Base-by-base conservation (phyloP, 2,329 filamentous ascomycete genomes). In the Emericellopsis cladophorae region DNA sequence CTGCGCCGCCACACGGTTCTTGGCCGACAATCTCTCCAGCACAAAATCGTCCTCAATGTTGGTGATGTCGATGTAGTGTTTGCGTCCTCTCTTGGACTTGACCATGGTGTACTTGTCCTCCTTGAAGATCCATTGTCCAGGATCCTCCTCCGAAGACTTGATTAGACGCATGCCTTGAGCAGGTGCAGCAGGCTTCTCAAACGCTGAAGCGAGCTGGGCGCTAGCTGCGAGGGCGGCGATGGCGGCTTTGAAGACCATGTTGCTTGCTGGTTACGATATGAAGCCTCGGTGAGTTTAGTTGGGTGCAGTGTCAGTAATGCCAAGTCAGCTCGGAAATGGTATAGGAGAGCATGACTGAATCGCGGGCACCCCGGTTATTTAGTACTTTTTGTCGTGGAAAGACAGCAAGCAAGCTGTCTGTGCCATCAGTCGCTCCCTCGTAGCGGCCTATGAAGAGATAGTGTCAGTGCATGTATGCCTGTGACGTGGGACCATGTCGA, bases 61-160 rank as follows among this genome's bases (percentile, higher is more conserved):
- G 8, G 64, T 65, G 42, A 65, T 57, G 38, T 67, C 61, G 37
- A 65, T 48, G 42, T 64, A 65, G 15, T 29, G 18, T 14, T 10
- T 22, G 18, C 12, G 12, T n/a, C n/a, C 11, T 4, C 12, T 10
- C 18, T 54, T 49, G 34, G 61, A 58, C 9, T 41, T 50, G 36
- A 50, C 48, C n/a, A 29, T 41, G 4, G 53, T 52, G 40, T 59
- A 61, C 44, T 61, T 64, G 24, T 66, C 53, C 37, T 62, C 56
- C 36, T 64, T 58, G 12, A 57, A 59, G 12, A 66, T 53, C 63
- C 62, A 66, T 22, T 48, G 52, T 10, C 60, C 63, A 3, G 53
- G 46, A 24, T 64, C 59, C 5, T 54, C 48, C 39, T 60, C 59
- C 2, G 59, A 61, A 1, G 56, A 58, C 54, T 66, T 64, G 49